phyloP scores from a whole-genome alignment of 2,329 filamentous ascomycete genomes.

The Aplosporella prunicola region DNA sequence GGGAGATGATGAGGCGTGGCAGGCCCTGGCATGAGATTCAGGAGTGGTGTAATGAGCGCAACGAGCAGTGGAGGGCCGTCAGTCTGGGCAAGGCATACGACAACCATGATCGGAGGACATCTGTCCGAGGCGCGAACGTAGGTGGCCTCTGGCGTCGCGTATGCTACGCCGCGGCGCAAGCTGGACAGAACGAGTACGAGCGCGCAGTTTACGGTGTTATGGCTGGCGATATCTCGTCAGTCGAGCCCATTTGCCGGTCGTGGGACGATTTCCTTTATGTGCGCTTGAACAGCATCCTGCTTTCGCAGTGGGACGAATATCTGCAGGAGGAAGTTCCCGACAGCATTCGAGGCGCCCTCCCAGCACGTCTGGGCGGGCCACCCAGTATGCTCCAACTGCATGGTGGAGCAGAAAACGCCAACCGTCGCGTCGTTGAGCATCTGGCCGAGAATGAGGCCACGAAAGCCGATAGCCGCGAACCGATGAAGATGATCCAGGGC shows the following conservation, averaged over 20 bases:
- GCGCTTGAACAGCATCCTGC: slow-evolving; percentile 76
- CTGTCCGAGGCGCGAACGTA: slow-evolving; percentile 22
- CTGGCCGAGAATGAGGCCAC: slow-evolving; percentile 51
- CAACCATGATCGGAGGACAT: slow-evolving; percentile 24
- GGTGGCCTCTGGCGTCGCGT: slow-evolving; percentile 62
- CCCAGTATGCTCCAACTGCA: slow-evolving; percentile 58
- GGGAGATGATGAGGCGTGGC: slow-evolving; percentile 84
- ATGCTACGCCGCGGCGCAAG: slow-evolving; percentile 64
- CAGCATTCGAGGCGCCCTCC: slow-evolving; percentile 43
- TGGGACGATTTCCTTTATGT: slow-evolving; percentile 87
- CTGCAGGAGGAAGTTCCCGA: slow-evolving; percentile 41
- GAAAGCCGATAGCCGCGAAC: slow-evolving; percentile 49
- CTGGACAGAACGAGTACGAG: slow-evolving; percentile 67
- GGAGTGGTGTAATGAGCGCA: slow-evolving; percentile 77
- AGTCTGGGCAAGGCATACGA: slow-evolving; percentile 62
- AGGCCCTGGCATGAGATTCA: slow-evolving; percentile 62
- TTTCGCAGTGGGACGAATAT: slow-evolving; percentile 70
- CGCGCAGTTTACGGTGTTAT: slow-evolving; percentile 83
- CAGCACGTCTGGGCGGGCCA: slow-evolving; percentile 50
- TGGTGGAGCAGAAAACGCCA: slow-evolving; percentile 45
- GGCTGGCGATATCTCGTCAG: slow-evolving; percentile 71
- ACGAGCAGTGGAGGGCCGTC: slow-evolving; percentile 81
- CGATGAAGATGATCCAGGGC: slow-evolving; percentile 67
- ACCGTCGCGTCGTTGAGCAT: slow-evolving; percentile 47
- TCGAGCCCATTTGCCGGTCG: slow-evolving; percentile 63